Conservation (phyloP, 371 early-diverging fungal genomes). For the Lichtheimia ornata region DNA sequence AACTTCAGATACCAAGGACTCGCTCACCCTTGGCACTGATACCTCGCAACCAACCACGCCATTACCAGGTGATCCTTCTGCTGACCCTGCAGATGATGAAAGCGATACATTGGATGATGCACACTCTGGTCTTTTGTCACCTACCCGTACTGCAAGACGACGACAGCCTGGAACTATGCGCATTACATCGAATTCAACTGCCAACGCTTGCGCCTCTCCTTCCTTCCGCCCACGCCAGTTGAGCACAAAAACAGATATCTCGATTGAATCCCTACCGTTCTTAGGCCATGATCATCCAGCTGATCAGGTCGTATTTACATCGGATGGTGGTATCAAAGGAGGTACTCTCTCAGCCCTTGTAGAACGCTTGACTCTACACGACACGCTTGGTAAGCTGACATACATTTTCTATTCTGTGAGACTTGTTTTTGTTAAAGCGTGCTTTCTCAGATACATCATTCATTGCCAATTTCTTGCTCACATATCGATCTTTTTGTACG, state of each 20-base stretch:
- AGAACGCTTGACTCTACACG: slow-evolving; percentile 88
- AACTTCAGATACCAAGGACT: slow-evolving; percentile 14
- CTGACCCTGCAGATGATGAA: slow-evolving; percentile 3
- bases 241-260: slow-evolving; percentile 19
- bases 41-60: slow-evolving; percentile 1
- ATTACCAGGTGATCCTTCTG: neutral
- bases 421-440: no score
- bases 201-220: neutral
- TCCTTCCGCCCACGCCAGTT: slow-evolving; percentile 18
- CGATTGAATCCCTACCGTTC: slow-evolving; percentile 26
- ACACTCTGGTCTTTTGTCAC: slow-evolving; percentile 1
- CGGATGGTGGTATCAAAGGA: slow-evolving; percentile 82
- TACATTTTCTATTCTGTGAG: no score
- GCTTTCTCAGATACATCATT: slow-evolving; percentile 67
- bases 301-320: slow-evolving; percentile 76
- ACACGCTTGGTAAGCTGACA: slow-evolving; percentile 44
- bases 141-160: neutral
- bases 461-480: slow-evolving; percentile 83
- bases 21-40: neutral
- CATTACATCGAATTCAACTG: no score
- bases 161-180: neutral
- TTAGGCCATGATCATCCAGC: slow-evolving; percentile 79
- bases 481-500: slow-evolving; percentile 84
- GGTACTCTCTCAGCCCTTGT: slow-evolving; percentile 86
- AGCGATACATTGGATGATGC: slow-evolving; percentile 2